These are phyloP conservation scores for Durio zibethinus DNA, from an alignment of 345 rosid genomes.

Conservation along the genomic window DNA sequence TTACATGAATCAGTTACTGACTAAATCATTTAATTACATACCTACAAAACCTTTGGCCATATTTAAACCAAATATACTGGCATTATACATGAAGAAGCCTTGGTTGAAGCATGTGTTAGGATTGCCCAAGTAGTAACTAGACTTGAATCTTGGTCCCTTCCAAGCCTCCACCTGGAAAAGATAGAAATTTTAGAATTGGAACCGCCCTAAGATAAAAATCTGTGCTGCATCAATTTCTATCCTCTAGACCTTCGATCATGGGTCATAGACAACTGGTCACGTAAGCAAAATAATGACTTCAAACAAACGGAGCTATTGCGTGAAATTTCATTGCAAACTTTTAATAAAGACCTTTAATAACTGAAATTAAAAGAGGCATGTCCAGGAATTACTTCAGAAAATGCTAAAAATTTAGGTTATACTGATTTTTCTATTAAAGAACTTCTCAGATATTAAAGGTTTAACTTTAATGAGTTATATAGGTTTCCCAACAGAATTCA, in stretches of 20 bases:
- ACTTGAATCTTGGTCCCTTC: slow-evolving; percentile 32
- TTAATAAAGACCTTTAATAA: neutral
- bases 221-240: neutral
- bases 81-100: slow-evolving; percentile 33
- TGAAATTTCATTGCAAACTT: neutral
- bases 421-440: neutral
- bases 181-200: neutral
- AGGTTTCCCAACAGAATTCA: neutral
- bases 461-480: neutral
- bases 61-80: slow-evolving; percentile 31
- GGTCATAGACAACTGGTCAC: neutral
- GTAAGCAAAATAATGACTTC: neutral
- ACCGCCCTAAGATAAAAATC: neutral
- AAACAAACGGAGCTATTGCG: neutral
- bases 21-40: slow-evolving; percentile 28
- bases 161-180: slow-evolving; percentile 41
- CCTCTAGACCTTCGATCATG: neutral
- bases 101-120: slow-evolving; percentile 58
- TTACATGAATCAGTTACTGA: slow-evolving; percentile 8
- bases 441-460: neutral
- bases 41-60: slow-evolving; percentile 35
- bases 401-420: neutral
- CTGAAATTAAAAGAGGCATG: neutral
- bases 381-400: neutral
- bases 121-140: slow-evolving; percentile 42